Evolutionary conservation across 2,329 filamentous ascomycete species (phyloP), one percentile per base, ranked within the genome.

Genomic region (Paraphoma sp.): DNA sequence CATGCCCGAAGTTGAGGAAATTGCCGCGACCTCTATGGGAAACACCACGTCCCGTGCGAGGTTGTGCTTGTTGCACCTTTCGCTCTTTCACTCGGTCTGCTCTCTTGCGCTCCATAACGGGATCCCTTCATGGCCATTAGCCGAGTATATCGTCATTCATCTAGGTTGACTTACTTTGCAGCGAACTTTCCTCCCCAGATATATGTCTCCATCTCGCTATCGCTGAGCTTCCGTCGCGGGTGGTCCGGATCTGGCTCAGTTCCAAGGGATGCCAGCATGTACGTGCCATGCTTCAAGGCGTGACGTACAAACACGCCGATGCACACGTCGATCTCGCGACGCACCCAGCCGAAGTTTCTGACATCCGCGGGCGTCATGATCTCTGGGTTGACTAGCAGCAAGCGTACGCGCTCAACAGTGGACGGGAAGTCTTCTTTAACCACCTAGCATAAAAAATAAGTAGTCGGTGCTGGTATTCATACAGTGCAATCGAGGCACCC

Each of bases 251-350:
- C 51, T 9, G 49, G 43, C 6, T 46, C 29, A 4, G n/a, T 14
- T 16, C 57, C 60, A 3, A 63, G 31, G 7, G 60, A 58, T 10
- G 29, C 38, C 0, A 60, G 42, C 28, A n/a, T 29, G 28, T 54
- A 60, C 1, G 28, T 12, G 2, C 42, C 49, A 43, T 60, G 60
- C 8, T 29, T 41, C 14, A 52, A n/a, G 0, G 54, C 54, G 43
- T 63, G 57, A 10, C 54, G 60, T 2, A 58, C 40, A 4, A 63
- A 58, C n/a, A 58, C 41, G 8, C 33, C 44, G 3, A 60, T 30
- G 6, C 54, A 60, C 16, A 50, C 2, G 14, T 28, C n/a, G 5
- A 44, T 18, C 4, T 33, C 12, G 1, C 31, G 14, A 7, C 36
- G 36, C 14, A 60, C 12, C 1, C 17, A n/a, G 1, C 16, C 31